These are phyloP conservation scores for Penicillium olsonii DNA, from an alignment of 2,329 filamentous ascomycete genomes.

Conservation along the genomic window DNA sequence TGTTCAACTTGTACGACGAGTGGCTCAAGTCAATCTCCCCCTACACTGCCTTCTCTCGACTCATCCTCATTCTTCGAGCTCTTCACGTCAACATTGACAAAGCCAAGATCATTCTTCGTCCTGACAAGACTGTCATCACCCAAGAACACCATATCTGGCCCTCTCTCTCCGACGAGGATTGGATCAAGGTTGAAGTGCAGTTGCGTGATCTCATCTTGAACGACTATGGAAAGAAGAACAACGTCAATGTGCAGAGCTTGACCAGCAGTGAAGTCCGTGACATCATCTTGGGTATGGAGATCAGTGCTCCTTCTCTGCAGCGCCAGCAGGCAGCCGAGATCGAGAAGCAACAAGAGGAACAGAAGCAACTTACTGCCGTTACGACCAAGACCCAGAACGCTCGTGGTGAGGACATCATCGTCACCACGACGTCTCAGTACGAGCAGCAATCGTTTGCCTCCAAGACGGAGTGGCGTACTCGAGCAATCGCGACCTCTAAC, in stretches of 20 bases:
- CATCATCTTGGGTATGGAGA: conserved; percentile 99
- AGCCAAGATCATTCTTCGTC: conserved; percentile 90
- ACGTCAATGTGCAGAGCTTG: conserved; percentile 95
- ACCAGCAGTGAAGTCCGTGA: conserved; percentile 97
- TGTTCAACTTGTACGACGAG: conserved; percentile 98
- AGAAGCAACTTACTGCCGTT: conserved; percentile 92
- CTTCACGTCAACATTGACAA: conserved; percentile 98
- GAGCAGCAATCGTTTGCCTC: conserved; percentile 97
- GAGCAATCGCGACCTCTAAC: conserved; percentile 95
- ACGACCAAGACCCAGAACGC: conserved; percentile 98
- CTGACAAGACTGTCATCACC: conserved; percentile 97
- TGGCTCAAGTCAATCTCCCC: conserved; percentile 99
- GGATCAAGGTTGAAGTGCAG: conserved; percentile 99
- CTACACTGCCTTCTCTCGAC: conserved; percentile 95
- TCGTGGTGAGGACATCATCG: conserved; percentile 95
- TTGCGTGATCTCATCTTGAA: conserved; percentile 94
- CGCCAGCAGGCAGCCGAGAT: conserved; percentile 98
- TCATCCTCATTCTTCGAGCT: conserved; percentile 89
- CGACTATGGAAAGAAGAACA: conserved; percentile 99
- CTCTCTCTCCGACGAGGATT: conserved; percentile 88
- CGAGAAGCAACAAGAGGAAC: conserved; percentile 97
- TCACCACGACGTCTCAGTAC: conserved; percentile 96
- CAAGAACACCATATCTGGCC: conserved; percentile 99
- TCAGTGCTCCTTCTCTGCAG: conserved; percentile 95
- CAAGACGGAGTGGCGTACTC: conserved; percentile 97